These are phyloP conservation scores for Nannizzia gypsea DNA, from an alignment of 2,329 filamentous ascomycete species.

Conservation along the genomic window DNA sequence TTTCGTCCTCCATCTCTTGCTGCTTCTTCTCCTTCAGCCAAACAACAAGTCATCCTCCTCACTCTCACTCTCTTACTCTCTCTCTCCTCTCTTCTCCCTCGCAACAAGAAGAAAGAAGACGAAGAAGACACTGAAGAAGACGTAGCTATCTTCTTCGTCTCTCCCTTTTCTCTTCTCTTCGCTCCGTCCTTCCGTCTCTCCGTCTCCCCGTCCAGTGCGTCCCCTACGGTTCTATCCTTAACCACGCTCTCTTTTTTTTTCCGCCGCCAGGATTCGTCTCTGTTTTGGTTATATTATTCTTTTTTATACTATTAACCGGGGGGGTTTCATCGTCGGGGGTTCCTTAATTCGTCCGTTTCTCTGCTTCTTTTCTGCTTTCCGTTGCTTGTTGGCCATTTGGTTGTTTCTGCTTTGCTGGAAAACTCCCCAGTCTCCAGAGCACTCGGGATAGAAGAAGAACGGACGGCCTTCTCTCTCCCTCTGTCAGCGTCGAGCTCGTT, in stretches of 20 bases:
- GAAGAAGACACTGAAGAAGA: not conserved
- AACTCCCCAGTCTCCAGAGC: too few relatives aligned
- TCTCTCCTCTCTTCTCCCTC: not conserved
- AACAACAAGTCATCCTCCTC: not conserved
- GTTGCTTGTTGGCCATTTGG: too few relatives aligned
- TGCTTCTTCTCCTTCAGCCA: not conserved
- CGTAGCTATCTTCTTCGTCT: not conserved
- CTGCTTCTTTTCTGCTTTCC: constrained; percentile 4
- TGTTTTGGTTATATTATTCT: constrained; percentile 11
- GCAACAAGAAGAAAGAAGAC: not conserved
- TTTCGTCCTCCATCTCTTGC: not conserved
- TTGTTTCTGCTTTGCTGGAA: too few relatives aligned
- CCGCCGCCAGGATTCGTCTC: constrained; percentile 4
- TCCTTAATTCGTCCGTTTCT: not conserved
- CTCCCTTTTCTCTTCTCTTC: constrained; percentile 32
- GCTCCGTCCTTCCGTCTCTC: constrained; percentile 6
- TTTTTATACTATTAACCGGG: constrained; percentile 7
- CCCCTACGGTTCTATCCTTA: constrained; percentile 13
- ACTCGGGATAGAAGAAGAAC: too few relatives aligned
- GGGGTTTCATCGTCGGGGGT: not conserved
- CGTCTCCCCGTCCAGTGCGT: constrained; percentile 2
- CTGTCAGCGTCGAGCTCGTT: too few relatives aligned
- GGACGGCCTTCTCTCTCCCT: too few relatives aligned
- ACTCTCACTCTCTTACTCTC: not conserved
- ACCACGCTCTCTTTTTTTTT: constrained; percentile 14